Percentiles rank a stretch among this genome's conserved stretches.
phyloP scores from a whole-genome alignment of 2,329 filamentous ascomycete species.

The Penicillium griseofulvum region DNA sequence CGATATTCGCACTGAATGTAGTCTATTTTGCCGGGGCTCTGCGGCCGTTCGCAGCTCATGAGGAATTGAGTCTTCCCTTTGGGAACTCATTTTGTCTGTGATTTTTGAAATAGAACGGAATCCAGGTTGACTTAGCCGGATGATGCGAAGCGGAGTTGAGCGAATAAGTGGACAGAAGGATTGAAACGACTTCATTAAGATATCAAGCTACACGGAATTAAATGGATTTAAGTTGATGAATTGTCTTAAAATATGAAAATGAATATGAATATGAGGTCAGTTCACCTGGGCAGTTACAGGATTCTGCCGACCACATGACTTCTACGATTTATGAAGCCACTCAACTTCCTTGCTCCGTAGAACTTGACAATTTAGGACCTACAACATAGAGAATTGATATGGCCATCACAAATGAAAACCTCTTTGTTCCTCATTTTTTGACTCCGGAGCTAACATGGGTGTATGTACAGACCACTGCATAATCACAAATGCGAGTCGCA shows the following conservation, averaged over 20 bases:
- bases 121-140: not conserved
- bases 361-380: not conserved
- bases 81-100: constrained; percentile 27
- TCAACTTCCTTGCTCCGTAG: not conserved
- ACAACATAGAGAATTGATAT: not conserved
- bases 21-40: constrained; percentile 66
- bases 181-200: not conserved
- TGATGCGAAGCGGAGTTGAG: constrained; percentile 1
- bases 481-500: constrained; percentile 2
- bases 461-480: constrained; percentile 1
- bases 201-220: not conserved
- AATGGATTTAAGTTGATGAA: not conserved
- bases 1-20: constrained; percentile 62
- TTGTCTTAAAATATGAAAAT: not conserved
- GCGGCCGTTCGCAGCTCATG: constrained; percentile 72
- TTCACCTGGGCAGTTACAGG: not conserved
- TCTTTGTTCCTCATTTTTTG: not conserved
- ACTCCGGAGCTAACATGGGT: not conserved
- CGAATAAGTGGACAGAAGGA: not conserved
- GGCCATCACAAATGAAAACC: not conserved
- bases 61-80: constrained; percentile 39
- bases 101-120: constrained; percentile 2
- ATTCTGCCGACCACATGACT: constrained; percentile 16
- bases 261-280: not conserved
- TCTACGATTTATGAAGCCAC: not conserved